Evolutionary conservation across 108 stramenopile genomes (phyloP), one percentile per base, ranked within the genome.

Genomic region (Chaetoceros muelleri): DNA sequence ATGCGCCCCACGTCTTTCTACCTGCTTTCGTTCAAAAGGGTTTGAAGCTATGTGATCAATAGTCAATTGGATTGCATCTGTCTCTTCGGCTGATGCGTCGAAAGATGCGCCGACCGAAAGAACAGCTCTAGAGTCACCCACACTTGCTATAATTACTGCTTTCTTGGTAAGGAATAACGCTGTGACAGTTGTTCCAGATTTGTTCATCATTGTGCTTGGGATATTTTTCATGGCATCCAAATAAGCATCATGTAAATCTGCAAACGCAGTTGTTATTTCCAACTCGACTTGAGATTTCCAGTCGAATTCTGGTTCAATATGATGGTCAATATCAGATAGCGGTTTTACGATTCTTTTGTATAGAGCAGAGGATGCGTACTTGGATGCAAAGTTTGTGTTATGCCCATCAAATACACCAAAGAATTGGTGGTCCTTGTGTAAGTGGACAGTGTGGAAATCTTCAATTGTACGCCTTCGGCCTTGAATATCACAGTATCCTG

Each of bases 111-210:
- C 46, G 34, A 50, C 24, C 1, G 85, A 85, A 30, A 94, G 53
- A 26, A 97, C 80, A 13, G 93, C 92, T 7, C 93, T 60, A 31
- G 91, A 93, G 67, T 97, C 96, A 0, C 96, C 96, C 34, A 97
- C 76, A 62, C 88, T 93, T 5, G 92, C 91, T 0, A 91, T 60
- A 18, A 93, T 55, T 10, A 95, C 67, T 30, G 60, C 66, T 24
- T 88, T 70, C 1, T 78, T 57, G 13, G 74, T 85, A 18, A 85
- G 75, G n/a, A 62, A 64, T 29, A 90, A 25, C 25, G 74, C 63
- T 10, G 88, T 86, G n/a, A 82, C 88, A 1, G 88, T 90, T 10
- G 84, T 86, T 0, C 88, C 88, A 58, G 73, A 75, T 68, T 84
- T 71, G 59, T 79, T 77, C 88, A 86, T 86, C 17, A 74, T 46